Evolutionary conservation across 2,329 filamentous ascomycete species (phyloP), one percentile per base, ranked within the genome.

Genomic region (Myriosclerotinia scirpicola): DNA sequence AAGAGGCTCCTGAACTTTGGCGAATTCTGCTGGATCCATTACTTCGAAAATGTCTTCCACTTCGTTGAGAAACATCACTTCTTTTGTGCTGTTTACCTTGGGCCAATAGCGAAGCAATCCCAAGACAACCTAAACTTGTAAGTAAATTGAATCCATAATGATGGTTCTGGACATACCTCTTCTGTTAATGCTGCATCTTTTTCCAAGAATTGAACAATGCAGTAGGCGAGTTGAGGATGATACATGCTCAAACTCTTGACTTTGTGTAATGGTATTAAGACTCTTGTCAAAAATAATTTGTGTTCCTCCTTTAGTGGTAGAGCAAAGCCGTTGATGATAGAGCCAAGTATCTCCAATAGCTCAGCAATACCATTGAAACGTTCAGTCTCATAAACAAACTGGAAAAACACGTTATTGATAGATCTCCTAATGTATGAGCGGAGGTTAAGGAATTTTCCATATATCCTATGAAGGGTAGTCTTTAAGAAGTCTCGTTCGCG

Each of bases 391-490:
- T 99, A 99, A 68, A 93, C 93, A 79, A 99, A 99, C 77, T 99
- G 95, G 85, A 99, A 99, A 82, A 99, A 99, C 74, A 99, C 95
- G 76, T 99, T 98, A 86, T 99, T 99, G 85, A 99, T 99, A 66
- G 95, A 99, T 74, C 95, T 88, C 76, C 95, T 87, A 76, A 99
- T 99, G 79, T 96, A 99, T 40, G 95, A 98, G 68, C 95, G 90
- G 70, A 99, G 84, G 78, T 99, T 99, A 74, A 99, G 85, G 80
- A 99, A 99, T 81, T 99, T 99, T 76, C 95, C 95, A 77, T 99
- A 99, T 77, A 99, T 99, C 69, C 95, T 88, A 80, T 99, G 95
- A 65, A 99, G 84, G 0, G 95, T 99, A 0, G 95, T 99, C 84
- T 99, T 99, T 72, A 99, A 83, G 78, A 99, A 99, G 78, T 99